Conservation (phyloP, 129 eudicot genomes). For the Daucus carota region DNA sequence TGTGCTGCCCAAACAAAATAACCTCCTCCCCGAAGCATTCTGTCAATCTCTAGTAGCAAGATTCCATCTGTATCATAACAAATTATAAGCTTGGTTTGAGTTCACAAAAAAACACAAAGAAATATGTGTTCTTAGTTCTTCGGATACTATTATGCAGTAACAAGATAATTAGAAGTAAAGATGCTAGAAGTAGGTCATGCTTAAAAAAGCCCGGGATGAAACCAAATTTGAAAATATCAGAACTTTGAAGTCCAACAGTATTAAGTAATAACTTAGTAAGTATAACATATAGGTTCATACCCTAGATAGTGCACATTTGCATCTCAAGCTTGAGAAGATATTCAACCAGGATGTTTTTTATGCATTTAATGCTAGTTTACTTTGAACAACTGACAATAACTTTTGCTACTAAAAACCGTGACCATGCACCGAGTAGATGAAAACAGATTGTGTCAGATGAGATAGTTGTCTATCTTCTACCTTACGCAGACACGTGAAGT, state of each 20-base stretch:
- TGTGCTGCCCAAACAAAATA: slow-evolving; percentile 99
- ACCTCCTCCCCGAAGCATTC: slow-evolving; percentile 89
- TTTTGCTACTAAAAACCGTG: not conserved
- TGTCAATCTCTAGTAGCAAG: slow-evolving; percentile 91
- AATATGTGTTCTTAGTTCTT: not conserved
- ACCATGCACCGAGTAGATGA: not conserved
- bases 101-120: too few species aligned
- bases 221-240: not conserved
- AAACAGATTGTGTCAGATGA: not conserved
- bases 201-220: not conserved
- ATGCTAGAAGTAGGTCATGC: not conserved
- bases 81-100: not conserved
- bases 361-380: not conserved
- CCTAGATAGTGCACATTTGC: not conserved
- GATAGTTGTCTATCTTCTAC: not conserved
- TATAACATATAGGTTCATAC: not conserved
- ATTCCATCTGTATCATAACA: slow-evolving; percentile 62
- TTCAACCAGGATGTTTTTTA: not conserved
- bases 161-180: not conserved
- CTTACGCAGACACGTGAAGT: not conserved
- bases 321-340: not conserved
- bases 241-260: not conserved
- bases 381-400: not conserved
- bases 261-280: not conserved
- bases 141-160: not conserved